Conservation (phyloP, 1,284 basidiomycete genomes). For the Fomitiporia mediterranea region DNA sequence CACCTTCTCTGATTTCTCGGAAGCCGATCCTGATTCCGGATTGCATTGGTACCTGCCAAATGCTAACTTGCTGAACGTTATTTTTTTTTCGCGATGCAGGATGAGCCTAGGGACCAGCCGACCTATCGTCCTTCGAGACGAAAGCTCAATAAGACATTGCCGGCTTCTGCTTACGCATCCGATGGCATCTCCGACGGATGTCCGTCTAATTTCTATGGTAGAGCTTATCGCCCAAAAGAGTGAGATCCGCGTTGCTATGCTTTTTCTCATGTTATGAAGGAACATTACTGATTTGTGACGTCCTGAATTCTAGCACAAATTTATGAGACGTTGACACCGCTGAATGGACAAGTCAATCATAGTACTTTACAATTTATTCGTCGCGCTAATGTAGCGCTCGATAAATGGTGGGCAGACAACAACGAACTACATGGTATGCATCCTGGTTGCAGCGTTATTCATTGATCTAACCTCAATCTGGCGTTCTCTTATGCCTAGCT, state of each 20-base stretch:
- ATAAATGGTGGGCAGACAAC: slow-evolving; percentile 88
- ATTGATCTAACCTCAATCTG: neutral
- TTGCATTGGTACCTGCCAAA: slow-evolving; percentile 4
- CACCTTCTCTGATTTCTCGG: no score
- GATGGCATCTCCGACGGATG: slow-evolving; percentile 81
- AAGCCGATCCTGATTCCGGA: neutral
- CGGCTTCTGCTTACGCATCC: slow-evolving; percentile 77
- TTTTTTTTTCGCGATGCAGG: slow-evolving; percentile 35
- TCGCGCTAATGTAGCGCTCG: slow-evolving; percentile 76
- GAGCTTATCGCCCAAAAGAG: slow-evolving; percentile 91
- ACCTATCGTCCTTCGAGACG: slow-evolving; percentile 84
- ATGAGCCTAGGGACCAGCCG: slow-evolving; percentile 89
- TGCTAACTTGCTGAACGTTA: slow-evolving; percentile 19
- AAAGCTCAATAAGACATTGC: slow-evolving; percentile 81
- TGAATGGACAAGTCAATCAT: slow-evolving; percentile 84
- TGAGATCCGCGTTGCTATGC: slow-evolving; percentile 32
- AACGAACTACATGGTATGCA: slow-evolving; percentile 65
- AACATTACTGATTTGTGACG: slow-evolving; percentile 1
- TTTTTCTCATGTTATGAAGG: neutral
- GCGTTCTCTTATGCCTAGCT: slow-evolving; percentile 35
- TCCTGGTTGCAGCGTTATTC: neutral
- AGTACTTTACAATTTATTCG: slow-evolving; percentile 83
- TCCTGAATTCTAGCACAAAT: slow-evolving; percentile 62
- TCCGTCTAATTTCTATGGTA: slow-evolving; percentile 80
- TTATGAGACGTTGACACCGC: slow-evolving; percentile 80